phyloP scores from a whole-genome alignment of 148 eudicot genomes.

The Bassia scoparia region DNA sequence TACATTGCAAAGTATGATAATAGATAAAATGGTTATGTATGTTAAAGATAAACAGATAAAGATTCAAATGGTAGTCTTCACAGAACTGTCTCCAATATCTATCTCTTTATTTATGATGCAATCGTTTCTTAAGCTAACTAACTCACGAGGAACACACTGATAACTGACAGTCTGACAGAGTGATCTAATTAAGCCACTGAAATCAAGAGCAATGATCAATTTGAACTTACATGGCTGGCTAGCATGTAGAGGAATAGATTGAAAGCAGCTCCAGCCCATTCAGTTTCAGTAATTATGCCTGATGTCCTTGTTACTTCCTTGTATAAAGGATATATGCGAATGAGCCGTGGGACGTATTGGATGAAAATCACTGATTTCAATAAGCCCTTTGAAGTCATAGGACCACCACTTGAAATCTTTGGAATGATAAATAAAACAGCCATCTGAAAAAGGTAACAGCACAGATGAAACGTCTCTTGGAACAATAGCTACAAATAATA shows the following conservation, averaged over 20 bases:
- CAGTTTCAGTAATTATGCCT: conserved; percentile 71
- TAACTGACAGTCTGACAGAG: too few species aligned
- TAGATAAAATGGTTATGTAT: neutral
- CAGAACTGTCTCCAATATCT: neutral
- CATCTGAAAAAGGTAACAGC: conserved; percentile 35
- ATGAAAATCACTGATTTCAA: conserved; percentile 49
- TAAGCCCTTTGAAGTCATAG: conserved; percentile 46
- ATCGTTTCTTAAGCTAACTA: neutral
- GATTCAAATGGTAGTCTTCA: neutral
- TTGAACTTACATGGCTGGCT: conserved; percentile 79
- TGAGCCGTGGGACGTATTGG: conserved; percentile 67
- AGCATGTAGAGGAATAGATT: conserved; percentile 83
- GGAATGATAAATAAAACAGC: conserved; percentile 44
- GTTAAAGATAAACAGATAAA: neutral
- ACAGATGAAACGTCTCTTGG: neutral
- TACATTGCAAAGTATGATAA: neutral
- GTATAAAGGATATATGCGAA: conserved; percentile 60
- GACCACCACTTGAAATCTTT: conserved; percentile 23
- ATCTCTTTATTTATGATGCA: neutral
- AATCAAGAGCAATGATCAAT: neutral
- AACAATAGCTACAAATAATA: neutral
- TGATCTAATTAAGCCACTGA: neutral
- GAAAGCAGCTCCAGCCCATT: conserved; percentile 93
- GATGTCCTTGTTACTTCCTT: conserved; percentile 69
- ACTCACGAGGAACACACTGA: neutral